A percentile compares a stretch with the other conserved stretches of the same genome.
Conservation (phyloP, 2,329 filamentous ascomycete species). For the Colletotrichum sojae region DNA sequence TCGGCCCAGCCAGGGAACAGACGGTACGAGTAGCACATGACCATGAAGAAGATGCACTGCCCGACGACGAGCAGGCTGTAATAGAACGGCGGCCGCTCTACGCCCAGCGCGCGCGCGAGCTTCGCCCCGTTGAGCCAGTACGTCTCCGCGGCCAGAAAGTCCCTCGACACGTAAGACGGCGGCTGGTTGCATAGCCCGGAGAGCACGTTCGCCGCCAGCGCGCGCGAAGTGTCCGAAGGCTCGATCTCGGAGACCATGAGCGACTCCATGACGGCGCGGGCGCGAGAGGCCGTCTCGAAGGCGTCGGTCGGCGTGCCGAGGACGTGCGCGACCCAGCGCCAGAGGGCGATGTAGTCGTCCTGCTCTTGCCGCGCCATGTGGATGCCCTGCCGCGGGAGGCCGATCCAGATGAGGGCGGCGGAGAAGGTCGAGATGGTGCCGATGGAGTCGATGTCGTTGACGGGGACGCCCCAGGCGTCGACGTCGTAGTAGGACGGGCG, state of each 20-base stretch:
- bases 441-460: constrained; percentile 83
- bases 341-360: constrained; percentile 79
- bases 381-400: constrained; percentile 81
- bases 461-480: constrained; percentile 71
- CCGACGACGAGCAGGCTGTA: constrained; percentile 73
- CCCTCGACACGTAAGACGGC: constrained; percentile 74
- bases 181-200: constrained; percentile 75
- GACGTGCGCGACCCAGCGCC: constrained; percentile 81
- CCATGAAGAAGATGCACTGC: constrained; percentile 77
- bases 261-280: constrained; percentile 76
- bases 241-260: constrained; percentile 76
- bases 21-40: constrained; percentile 62
- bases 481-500: constrained; percentile 73
- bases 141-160: constrained; percentile 77
- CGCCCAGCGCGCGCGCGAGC: constrained; percentile 71
- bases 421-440: constrained; percentile 81
- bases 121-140: constrained; percentile 79
- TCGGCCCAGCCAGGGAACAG: constrained; percentile 56
- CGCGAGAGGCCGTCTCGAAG: constrained; percentile 69
- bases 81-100: constrained; percentile 69
- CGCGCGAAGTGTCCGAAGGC: constrained; percentile 73
- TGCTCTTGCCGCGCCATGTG: constrained; percentile 73
- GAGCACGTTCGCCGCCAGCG: constrained; percentile 83
- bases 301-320: constrained; percentile 77
- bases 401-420: constrained; percentile 75